phyloP scores from a whole-genome alignment of 2,329 filamentous ascomycete species.

The Hypoxylon sp. region DNA sequence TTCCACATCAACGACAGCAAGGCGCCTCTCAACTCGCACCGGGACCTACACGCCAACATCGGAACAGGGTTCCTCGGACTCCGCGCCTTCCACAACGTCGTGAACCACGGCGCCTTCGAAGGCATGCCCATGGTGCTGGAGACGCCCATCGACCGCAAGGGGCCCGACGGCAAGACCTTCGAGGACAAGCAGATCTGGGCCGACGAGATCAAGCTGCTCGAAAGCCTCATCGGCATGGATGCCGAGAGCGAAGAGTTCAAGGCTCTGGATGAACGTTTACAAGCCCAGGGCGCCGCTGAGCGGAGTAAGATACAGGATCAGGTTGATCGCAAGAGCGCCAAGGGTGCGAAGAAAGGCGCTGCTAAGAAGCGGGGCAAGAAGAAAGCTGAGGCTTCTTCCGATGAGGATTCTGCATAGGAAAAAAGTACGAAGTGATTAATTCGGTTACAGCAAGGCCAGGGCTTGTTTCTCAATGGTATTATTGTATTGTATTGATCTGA shows the following conservation, averaged over 20 bases:
- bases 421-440: slow-evolving; percentile 24
- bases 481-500: slow-evolving; percentile 23
- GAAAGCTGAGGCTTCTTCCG: slow-evolving; percentile 45
- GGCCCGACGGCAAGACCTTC: slow-evolving; percentile 73
- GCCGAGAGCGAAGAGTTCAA: slow-evolving; percentile 80
- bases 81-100: slow-evolving; percentile 88
- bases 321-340: slow-evolving; percentile 80
- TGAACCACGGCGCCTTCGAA: slow-evolving; percentile 84
- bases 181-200: slow-evolving; percentile 92
- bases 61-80: slow-evolving; percentile 94
- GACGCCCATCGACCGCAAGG: slow-evolving; percentile 87
- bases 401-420: slow-evolving; percentile 51
- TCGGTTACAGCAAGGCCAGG: not conserved
- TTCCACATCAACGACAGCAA: slow-evolving; percentile 97
- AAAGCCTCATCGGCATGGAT: slow-evolving; percentile 89
- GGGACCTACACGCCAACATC: slow-evolving; percentile 96
- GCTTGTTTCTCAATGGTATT: slow-evolving; percentile 3
- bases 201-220: slow-evolving; percentile 93
- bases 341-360: slow-evolving; percentile 64
- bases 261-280: slow-evolving; percentile 74
- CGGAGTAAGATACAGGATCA: slow-evolving; percentile 82
- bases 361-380: slow-evolving; percentile 52
- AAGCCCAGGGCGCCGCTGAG: slow-evolving; percentile 78
- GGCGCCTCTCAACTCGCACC: slow-evolving; percentile 83
- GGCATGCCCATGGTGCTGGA: slow-evolving; percentile 92